These are phyloP conservation scores for Neurospora discreta DNA, from an alignment of 495 filamentous ascomycete species.

Conservation along the genomic window DNA sequence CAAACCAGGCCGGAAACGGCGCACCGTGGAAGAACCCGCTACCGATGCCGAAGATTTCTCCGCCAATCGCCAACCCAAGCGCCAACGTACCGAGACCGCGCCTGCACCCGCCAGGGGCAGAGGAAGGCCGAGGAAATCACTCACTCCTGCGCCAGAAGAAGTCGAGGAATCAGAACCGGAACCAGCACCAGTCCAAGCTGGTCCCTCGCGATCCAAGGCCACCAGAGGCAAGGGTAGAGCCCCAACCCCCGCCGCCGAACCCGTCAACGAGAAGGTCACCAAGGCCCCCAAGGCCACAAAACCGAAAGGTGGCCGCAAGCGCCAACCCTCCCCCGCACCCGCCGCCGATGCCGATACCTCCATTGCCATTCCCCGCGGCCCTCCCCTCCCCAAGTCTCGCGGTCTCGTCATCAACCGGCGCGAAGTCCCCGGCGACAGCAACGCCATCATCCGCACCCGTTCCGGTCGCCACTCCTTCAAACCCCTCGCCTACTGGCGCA, in stretches of 20 bases:
- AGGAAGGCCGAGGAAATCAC: not conserved
- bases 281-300: conserved; percentile 3
- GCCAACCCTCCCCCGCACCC: conserved; percentile 26
- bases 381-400: conserved; percentile 44
- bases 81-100: not conserved
- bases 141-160: not conserved
- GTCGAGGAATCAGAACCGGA: not conserved
- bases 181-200: not conserved
- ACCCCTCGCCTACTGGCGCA: conserved; percentile 80
- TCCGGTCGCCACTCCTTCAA: conserved; percentile 48
- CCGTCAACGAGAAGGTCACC: not conserved
- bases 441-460: conserved; percentile 37
- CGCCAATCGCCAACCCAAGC: not conserved
- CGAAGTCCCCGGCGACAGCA: conserved; percentile 45
- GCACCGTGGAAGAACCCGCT: not conserved
- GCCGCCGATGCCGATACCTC: conserved; percentile 24
- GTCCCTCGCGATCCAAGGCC: not conserved
- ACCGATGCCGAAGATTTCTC: not conserved
- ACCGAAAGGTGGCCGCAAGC: conserved; percentile 26
- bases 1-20: not conserved
- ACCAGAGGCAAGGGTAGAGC: not conserved
- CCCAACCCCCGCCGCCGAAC: not conserved
- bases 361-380: conserved; percentile 30
- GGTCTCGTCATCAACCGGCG: conserved; percentile 62
- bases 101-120: not conserved